Base-by-base conservation (phyloP, 768 basidiomycete genomes). In the Russula abietina region DNA sequence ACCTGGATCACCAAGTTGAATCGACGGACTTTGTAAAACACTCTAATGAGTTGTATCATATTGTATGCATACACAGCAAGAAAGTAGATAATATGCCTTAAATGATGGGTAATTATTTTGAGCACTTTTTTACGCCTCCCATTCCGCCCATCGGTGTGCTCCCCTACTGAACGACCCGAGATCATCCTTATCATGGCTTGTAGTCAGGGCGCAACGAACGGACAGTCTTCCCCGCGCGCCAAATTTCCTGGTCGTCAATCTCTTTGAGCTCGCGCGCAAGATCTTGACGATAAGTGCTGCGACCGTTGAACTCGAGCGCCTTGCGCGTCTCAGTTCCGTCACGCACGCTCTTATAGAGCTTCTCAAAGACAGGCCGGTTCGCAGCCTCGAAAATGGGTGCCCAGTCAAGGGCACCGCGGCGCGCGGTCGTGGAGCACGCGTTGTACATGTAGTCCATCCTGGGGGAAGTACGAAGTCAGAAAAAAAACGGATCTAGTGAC, bases 371-470 rank as follows among this genome's bases (percentile, higher is more conserved):
- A 64, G 97, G 97, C 45, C 88, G 69, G 80, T 98, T 98, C 67
- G 95, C 87, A 77, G 90, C 87, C 77, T 96, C 93, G 73, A 95
- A 94, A 76, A 97, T 78, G 65, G 94, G 95, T 14, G 96, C 95
- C 97, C 97, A 98, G 82, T 98, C 97, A 67, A 97, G 90, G 48
- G 96, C 97, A 71, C 97, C 97, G 67, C 97, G 96, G 70, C 96
- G 93, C 56, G 97, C 97, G 54, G 97, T 98, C 69, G 96, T 98
- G 36, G 97, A 98, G 81, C 97, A 99, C 51, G 97, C 96, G 73
- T 89, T 89, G 85, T 88, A 98, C 95, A 98, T 98, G 85, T 97
- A 96, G 78, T 98, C 95, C 95, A 95, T 89, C 60, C 94, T 94
- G 73, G 41, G 28, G 28, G 28, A 30, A 30, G 28, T 2, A 12